A percentile compares a stretch with the other conserved stretches of the same genome.
Conservation (phyloP, 1,284 basidiomycete species). For the Flammula alnicola region DNA sequence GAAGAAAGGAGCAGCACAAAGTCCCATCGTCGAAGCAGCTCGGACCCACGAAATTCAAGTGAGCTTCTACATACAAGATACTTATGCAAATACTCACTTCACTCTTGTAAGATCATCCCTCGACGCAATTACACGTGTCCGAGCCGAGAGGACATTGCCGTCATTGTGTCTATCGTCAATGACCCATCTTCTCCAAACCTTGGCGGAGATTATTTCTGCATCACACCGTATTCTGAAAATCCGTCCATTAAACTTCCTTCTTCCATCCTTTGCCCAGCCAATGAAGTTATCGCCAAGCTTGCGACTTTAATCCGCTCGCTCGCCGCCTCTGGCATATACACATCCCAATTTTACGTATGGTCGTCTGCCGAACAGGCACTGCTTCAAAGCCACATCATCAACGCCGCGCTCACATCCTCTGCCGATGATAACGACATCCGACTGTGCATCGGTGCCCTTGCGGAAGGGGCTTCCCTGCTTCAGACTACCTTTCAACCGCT, state of each 20-base stretch:
- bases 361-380: slow-evolving; percentile 41
- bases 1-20: slow-evolving; percentile 20
- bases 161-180: slow-evolving; percentile 45
- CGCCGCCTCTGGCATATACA: slow-evolving; percentile 28
- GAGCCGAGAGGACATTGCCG: slow-evolving; percentile 45
- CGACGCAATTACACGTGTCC: slow-evolving; percentile 48
- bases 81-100: not conserved
- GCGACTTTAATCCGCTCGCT: slow-evolving; percentile 37
- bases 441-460: slow-evolving; percentile 49
- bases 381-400: slow-evolving; percentile 46
- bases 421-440: slow-evolving; percentile 40
- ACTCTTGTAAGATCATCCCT: slow-evolving; percentile 39
- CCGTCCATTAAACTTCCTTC: slow-evolving; percentile 20
- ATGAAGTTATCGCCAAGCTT: slow-evolving; percentile 39
- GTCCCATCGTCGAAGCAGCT: slow-evolving; percentile 46
- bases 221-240: slow-evolving; percentile 37
- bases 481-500: slow-evolving; percentile 52
- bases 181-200: slow-evolving; percentile 41
- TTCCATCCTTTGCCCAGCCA: slow-evolving; percentile 30
- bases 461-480: slow-evolving; percentile 50
- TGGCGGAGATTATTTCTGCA: slow-evolving; percentile 39
- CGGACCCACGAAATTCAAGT: slow-evolving; percentile 36
- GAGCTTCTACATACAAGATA: slow-evolving; percentile 3
- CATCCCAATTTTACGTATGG: slow-evolving; percentile 51
- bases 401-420: slow-evolving; percentile 42